Evolutionary conservation across 768 basidiomycete species (phyloP).

Genomic region (Psilocybe sp.): DNA sequence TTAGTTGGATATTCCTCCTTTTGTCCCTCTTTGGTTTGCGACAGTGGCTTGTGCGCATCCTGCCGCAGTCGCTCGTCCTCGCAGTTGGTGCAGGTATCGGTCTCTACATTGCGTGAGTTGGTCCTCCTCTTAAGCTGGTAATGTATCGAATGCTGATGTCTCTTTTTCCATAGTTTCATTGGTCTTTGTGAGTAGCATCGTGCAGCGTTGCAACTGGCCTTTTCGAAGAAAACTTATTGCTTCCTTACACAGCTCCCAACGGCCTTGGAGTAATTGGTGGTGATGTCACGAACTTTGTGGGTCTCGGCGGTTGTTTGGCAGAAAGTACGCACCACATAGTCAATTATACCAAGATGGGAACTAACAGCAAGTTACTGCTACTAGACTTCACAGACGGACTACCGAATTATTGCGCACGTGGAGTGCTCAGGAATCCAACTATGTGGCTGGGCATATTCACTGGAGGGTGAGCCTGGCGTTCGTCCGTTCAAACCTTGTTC

Average conservation of each 20-base stretch:
- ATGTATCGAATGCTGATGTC: conserved; percentile 1
- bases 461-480: conserved; percentile 56
- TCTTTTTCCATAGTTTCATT: conserved; percentile 51
- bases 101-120: conserved; percentile 75
- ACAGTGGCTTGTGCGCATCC: conserved; percentile 86
- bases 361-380: not conserved
- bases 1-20: conserved; percentile 78
- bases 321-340: conserved; percentile 32
- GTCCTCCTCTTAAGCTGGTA: not conserved
- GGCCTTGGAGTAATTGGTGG: conserved; percentile 80
- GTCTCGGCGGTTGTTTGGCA: conserved; percentile 70
- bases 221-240: not conserved
- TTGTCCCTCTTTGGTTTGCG: conserved; percentile 81
- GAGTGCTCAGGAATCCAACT: conserved; percentile 69
- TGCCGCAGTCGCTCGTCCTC: conserved; percentile 84
- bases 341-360: not conserved
- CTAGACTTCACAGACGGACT: conserved; percentile 45
- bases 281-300: conserved; percentile 64
- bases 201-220: not conserved
- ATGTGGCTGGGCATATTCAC: conserved; percentile 89
- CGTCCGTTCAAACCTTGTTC: not conserved
- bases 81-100: conserved; percentile 88
- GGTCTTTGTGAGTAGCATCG: conserved; percentile 54
- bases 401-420: conserved; percentile 57
- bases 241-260: conserved; percentile 42